Evolutionary conservation across 768 basidiomycete genomes (phyloP).

Genomic region (Rhodotorula graminis): DNA sequence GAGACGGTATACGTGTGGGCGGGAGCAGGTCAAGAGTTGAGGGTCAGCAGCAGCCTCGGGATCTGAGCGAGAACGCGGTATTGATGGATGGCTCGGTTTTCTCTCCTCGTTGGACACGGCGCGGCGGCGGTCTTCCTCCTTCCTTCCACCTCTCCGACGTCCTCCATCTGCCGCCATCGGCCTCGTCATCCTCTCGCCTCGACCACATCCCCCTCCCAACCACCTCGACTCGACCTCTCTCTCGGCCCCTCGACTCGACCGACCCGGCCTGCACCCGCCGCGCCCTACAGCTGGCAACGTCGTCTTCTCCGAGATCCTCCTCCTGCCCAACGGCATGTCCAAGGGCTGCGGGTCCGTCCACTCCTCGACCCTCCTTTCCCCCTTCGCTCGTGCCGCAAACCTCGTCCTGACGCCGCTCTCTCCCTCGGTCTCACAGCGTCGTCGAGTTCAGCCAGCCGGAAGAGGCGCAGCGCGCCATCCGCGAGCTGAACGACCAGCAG

Average conservation of each 20-base stretch:
- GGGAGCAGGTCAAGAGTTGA: conserved; percentile 5
- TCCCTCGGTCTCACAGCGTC: conserved; percentile 57
- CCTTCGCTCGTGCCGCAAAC: no score
- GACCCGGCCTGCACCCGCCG: neutral
- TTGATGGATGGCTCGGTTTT: conserved; percentile 29
- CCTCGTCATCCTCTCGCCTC: neutral
- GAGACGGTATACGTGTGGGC: no score
- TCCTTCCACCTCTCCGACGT: neutral
- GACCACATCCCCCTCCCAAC: neutral
- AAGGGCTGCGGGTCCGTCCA: conserved; percentile 94
- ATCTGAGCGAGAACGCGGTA: conserved; percentile 8
- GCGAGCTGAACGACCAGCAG: conserved; percentile 79
- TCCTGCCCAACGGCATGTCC: conserved; percentile 91
- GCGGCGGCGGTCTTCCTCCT: neutral
- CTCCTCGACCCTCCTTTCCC: neutral
- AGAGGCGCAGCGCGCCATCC: conserved; percentile 81
- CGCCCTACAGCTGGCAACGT: conserved; percentile 84
- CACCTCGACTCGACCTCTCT: neutral
- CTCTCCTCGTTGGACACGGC: neutral
- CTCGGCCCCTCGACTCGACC: neutral
- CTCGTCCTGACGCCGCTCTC: no score
- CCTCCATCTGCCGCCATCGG: neutral
- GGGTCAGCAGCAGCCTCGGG: neutral
- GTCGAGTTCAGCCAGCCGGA: conserved; percentile 90
- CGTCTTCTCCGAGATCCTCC: conserved; percentile 97